These are phyloP conservation scores for Wickerhamiella sergipiensis DNA, from an alignment of 805 yeast genomes.

Conservation along the genomic window DNA sequence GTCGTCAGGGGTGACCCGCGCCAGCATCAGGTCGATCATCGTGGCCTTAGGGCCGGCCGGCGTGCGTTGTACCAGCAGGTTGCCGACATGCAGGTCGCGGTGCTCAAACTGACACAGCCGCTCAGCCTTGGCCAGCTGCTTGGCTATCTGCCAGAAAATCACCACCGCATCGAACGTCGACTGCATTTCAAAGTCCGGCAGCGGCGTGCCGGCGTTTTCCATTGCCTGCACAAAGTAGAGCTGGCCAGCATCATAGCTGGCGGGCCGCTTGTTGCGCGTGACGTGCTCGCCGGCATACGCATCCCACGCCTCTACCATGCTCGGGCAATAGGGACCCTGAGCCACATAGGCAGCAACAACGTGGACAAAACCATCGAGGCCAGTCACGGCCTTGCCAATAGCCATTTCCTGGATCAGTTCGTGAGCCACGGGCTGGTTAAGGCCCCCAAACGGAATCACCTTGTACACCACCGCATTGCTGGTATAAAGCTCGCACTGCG, in stretches of 20 bases:
- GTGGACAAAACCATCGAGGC: conserved; percentile 33
- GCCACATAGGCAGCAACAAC: conserved; percentile 34
- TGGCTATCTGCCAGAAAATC: conserved; percentile 42
- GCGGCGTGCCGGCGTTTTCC: conserved; percentile 28
- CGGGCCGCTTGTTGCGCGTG: conserved; percentile 30
- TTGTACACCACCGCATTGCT: conserved; percentile 31
- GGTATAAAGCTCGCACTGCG: conserved; percentile 33
- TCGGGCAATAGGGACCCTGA: conserved; percentile 31
- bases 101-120: conserved; percentile 46
- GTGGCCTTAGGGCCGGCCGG: conserved; percentile 28
- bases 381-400: conserved; percentile 30
- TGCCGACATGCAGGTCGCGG: conserved; percentile 56
- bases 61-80: conserved; percentile 32
- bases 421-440: conserved; percentile 30
- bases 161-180: conserved; percentile 26
- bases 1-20: conserved; percentile 31
- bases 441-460: conserved; percentile 39
- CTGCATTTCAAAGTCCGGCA: conserved; percentile 15
- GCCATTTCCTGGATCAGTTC: conserved; percentile 36
- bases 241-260: conserved; percentile 24
- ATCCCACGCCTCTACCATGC: conserved; percentile 33
- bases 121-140: conserved; percentile 41
- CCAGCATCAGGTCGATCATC: conserved; percentile 44
- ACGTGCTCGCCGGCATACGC: conserved; percentile 20
- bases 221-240: conserved; percentile 24